phyloP scores from a whole-genome alignment of 441 rosid species.

The Melastoma candidum region DNA sequence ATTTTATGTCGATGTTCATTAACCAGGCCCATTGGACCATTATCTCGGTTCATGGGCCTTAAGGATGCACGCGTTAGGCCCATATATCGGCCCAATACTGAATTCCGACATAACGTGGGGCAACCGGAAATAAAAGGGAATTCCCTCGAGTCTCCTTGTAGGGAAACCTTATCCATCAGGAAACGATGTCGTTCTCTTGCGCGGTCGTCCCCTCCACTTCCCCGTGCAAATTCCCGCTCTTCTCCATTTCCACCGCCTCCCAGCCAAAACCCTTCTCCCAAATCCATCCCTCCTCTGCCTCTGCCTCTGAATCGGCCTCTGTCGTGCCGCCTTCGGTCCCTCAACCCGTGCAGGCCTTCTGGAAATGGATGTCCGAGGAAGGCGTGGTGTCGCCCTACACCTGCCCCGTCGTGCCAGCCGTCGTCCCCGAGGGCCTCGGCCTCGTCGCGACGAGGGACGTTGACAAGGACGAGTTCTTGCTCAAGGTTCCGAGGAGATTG shows the following conservation, averaged over 20 bases:
- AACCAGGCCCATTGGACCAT: no score
- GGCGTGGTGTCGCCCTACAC: slow-evolving; percentile 58
- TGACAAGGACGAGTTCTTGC: slow-evolving; percentile 69
- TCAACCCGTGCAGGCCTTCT: slow-evolving; percentile 42
- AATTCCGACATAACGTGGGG: no score
- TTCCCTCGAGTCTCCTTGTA: no score
- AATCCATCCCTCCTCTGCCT: slow-evolving; percentile 23
- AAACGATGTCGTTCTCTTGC: no score
- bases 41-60: no score
- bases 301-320: slow-evolving; percentile 21
- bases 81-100: no score
- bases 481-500: slow-evolving; percentile 75
- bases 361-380: slow-evolving; percentile 73
- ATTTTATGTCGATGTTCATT: no score
- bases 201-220: no score
- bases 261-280: slow-evolving; percentile 12
- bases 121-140: no score
- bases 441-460: slow-evolving; percentile 71
- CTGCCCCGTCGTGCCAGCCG: slow-evolving; percentile 39
- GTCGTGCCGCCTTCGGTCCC: slow-evolving; percentile 18
- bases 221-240: no score
- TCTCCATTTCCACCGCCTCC: not conserved
- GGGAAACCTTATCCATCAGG: no score
- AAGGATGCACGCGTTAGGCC: no score
- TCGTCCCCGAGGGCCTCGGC: slow-evolving; percentile 68